Evolutionary conservation across 169 alveolate genomes (phyloP), one percentile per base, ranked within the genome.

Genomic region (Eimeria falciformis): DNA sequence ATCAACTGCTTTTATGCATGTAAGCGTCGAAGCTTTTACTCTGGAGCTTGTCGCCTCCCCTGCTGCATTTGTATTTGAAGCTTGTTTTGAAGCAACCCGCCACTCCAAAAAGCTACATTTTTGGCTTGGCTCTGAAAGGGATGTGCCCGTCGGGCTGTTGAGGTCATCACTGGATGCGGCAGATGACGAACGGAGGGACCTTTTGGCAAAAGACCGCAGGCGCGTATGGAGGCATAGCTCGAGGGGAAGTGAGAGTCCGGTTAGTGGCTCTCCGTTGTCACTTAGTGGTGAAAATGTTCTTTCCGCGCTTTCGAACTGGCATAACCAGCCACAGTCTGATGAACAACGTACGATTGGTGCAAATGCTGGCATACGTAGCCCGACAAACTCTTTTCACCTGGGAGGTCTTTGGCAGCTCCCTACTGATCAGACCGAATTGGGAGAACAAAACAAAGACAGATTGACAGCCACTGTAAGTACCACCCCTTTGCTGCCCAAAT

Each of bases 31-130:
- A n/a, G 86, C 33, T 7, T 23, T 75, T 1, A 46, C 58, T 6
- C 50, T 75, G n/a, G 86, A 75, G 46, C 86, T 75, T 43, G 58
- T 6, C 7, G 86, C 65, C 29, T 33, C 25, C 45, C 86, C 86
- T 46, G 86, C 86, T 5, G 33, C 86, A 6, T 75, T 75, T 47
- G 40, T 75, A 12, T 53, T 75, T 5, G 9, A 33, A 53, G 45
- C 86, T 46, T 75, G 66, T 9, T 23, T 75, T 18, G 86, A 47
- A 25, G 62, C 58, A 2, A 75, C 86, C 7, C 62, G 86, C 12
- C 33, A 33, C 43, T 75, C 86, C 18, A 58, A 75, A 5, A 27
- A 33, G 9, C 66, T 75, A 21, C 86, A 75, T 37, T 75, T 75
- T 21, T n/a, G 14, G 5, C 66, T 75, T 21, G 23, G 62, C 14